Base-by-base conservation (phyloP, 2,329 filamentous ascomycete genomes). In the Alternaria sp. region DNA sequence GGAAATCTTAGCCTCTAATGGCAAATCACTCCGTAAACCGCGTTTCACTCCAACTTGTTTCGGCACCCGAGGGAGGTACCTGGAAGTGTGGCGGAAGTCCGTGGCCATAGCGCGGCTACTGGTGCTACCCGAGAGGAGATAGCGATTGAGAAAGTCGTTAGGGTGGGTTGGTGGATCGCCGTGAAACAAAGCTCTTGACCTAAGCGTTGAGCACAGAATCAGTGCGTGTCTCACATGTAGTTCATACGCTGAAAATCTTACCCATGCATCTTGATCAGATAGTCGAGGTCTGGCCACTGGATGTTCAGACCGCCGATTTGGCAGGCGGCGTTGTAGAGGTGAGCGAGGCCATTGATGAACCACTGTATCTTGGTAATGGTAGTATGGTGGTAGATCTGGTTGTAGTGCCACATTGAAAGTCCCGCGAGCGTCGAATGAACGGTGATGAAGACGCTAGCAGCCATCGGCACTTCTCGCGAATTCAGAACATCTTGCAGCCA, bases 291-390 rank as follows among this genome's bases (percentile, higher is more conserved):
- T 9, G 65, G 54, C 70, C 69, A 73, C 10, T 21, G 14, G 21
- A 64, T 11, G 6, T 46, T 9, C 45, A 72, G 50, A 12, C 67
- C 65, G 4, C 70, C 70, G 15, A 70, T 58, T 25, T 70, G 61
- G 26, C 50, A 50, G 26, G 64, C 66, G 44, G 70, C 69, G 30
- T 73, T 73, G 57, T 73, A 71, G 5, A 73, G 60, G 53, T 73
- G 70, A 15, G 53, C 50, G 5, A 73, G 46, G 11, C 51, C 61
- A 10, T 58, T 58, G 10, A 69, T 26, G 50, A 73, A 70, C 69
- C 69, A 73, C 25, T 57, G 28, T 7, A 64, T 60, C 49, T 69
- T 66, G 2, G 6, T 0, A 23, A 70, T 69, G 12, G 65, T 58
- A 9, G 41, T 33, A 10, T 25, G 37, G 6, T 67, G 64, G 18